phyloP scores from a whole-genome alignment of 2,329 filamentous ascomycete genomes.

The Pseudogymnoascus destructans region DNA sequence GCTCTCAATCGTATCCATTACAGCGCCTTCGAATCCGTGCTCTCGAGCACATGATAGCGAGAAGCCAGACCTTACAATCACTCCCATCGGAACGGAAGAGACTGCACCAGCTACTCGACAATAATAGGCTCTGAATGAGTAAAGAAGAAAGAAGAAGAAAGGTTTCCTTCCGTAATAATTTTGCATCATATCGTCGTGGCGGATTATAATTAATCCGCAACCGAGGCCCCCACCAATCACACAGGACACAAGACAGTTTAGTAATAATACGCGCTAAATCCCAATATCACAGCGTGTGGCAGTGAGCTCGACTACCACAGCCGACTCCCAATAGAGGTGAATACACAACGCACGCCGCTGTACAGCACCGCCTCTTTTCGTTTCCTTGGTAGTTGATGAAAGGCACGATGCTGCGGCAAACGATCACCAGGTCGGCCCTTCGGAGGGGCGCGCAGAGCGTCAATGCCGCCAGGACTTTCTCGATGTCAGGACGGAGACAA shows the following conservation, averaged over 20 bases:
- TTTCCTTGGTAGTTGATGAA: constrained; percentile 36
- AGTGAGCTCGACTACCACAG: constrained; percentile 12
- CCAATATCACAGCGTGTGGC: constrained; percentile 9
- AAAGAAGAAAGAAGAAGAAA: constrained; percentile 32
- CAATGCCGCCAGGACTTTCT: constrained; percentile 63
- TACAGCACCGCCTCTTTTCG: constrained; percentile 27
- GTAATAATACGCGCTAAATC: constrained; percentile 6
- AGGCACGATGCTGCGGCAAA: constrained; percentile 56
- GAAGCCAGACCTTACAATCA: constrained; percentile 45
- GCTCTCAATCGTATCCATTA: constrained; percentile 61
- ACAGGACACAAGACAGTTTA: neutral
- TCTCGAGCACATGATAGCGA: constrained; percentile 65
- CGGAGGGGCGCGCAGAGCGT: constrained; percentile 46
- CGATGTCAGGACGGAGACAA: constrained; percentile 61
- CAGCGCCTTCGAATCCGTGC: constrained; percentile 39
- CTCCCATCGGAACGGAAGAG: constrained; percentile 28
- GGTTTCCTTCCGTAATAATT: constrained; percentile 13
- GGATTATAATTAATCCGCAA: neutral
- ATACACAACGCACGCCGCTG: constrained; percentile 14
- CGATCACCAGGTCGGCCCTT: constrained; percentile 55
- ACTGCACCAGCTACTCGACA: constrained; percentile 36
- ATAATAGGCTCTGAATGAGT: constrained; percentile 57
- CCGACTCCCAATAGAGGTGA: constrained; percentile 13
- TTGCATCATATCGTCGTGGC: neutral
- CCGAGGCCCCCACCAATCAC: constrained; percentile 10